A percentile compares a stretch with the other conserved stretches of the same genome.
Conservation (phyloP, 2,329 filamentous ascomycete species). For the Fusarium marasasianum region DNA sequence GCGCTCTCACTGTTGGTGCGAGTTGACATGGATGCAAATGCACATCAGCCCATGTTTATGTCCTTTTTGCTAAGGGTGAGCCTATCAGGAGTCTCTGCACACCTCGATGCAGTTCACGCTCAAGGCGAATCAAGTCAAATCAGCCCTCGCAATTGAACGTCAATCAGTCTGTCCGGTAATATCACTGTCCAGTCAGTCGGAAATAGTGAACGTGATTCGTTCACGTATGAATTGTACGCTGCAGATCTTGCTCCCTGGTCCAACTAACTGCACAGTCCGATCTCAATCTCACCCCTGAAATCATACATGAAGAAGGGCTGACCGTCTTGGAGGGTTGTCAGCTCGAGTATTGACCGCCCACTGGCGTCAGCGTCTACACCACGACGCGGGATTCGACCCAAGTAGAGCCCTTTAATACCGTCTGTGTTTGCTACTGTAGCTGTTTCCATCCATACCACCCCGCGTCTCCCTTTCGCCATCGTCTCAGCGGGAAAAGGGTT, state of each 20-base stretch:
- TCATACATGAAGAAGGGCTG: slow-evolving; percentile 13
- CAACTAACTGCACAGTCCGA: neutral
- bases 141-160: slow-evolving; percentile 21
- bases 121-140: neutral
- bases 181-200: slow-evolving; percentile 23
- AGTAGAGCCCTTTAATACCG: neutral
- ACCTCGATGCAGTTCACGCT: neutral
- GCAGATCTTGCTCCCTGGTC: neutral
- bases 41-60: slow-evolving; percentile 23
- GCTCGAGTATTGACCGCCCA: slow-evolving; percentile 17
- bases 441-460: neutral
- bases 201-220: slow-evolving; percentile 7
- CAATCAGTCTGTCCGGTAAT: slow-evolving; percentile 18
- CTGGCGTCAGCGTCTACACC: slow-evolving; percentile 23
- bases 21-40: slow-evolving; percentile 16
- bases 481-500: neutral
- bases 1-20: neutral
- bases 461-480: neutral
- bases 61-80: slow-evolving; percentile 2
- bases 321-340: neutral
- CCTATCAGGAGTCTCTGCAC: slow-evolving; percentile 15
- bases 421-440: neutral
- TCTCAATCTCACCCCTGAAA: slow-evolving; percentile 18
- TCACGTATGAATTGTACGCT: neutral
- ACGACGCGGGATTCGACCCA: neutral